Percentiles rank a stretch among this genome's conserved stretches.
Evolutionary conservation across 176 grass and related monocot genomes (phyloP).

Genomic region (Bolboschoenus planiculmis): DNA sequence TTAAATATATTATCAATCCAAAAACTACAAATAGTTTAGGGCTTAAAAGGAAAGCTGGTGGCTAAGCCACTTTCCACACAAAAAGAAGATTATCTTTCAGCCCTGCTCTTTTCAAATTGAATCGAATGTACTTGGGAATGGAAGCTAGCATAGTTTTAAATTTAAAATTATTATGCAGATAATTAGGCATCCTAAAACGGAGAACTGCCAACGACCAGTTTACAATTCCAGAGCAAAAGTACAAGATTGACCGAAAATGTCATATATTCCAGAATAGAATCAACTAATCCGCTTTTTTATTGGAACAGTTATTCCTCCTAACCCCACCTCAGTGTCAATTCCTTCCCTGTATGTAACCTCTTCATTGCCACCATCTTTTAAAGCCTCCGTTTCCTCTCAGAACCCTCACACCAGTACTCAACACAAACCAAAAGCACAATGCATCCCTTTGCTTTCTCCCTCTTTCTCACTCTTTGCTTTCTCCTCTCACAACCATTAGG

Average conservation of each 20-base stretch:
- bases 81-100: neutral
- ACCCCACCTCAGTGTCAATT: neutral
- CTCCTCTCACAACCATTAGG: neutral
- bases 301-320: slow-evolving; percentile 23
- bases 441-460: slow-evolving; percentile 19
- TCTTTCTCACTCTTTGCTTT: slow-evolving; percentile 22
- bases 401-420: neutral
- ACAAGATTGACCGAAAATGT: slow-evolving; percentile 4
- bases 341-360: neutral
- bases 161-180: neutral
- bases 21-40: neutral
- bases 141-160: neutral
- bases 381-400: neutral
- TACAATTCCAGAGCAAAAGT: neutral
- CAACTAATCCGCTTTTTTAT: slow-evolving; percentile 26
- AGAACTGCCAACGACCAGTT: neutral
- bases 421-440: neutral
- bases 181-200: neutral
- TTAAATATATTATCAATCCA: neutral
- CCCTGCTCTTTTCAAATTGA: neutral
- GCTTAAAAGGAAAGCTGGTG: neutral
- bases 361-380: neutral
- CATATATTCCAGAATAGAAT: neutral
- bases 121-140: neutral
- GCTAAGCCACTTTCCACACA: neutral